Evolutionary conservation across 106 monocot species (phyloP).

Genomic region (Phalaenopsis equestris): DNA sequence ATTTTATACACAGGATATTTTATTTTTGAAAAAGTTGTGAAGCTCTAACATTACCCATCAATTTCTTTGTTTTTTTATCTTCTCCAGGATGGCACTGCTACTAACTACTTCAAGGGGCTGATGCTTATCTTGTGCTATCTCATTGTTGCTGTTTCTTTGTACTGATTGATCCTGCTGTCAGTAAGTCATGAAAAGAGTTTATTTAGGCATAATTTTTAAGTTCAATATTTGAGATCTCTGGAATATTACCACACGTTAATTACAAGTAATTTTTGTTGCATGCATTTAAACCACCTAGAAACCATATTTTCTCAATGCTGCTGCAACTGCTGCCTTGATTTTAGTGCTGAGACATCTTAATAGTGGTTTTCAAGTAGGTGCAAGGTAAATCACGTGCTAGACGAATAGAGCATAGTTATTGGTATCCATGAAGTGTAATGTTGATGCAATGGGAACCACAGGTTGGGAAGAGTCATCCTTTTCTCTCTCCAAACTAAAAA

Average conservation of each 20-base stretch:
- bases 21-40: too few species aligned
- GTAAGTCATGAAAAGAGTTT: slow-evolving; percentile 7
- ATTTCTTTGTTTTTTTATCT: too few species aligned
- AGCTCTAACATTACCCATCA: too few species aligned
- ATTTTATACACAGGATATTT: too few species aligned
- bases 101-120: slow-evolving; percentile 53
- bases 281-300: not conserved
- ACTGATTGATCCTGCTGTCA: slow-evolving; percentile 34
- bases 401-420: too few species aligned
- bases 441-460: too few species aligned
- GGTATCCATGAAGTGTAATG: too few species aligned
- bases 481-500: not conserved
- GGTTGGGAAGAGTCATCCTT: too few species aligned
- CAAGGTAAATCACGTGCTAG: too few species aligned
- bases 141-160: slow-evolving; percentile 59
- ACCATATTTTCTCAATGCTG: not conserved
- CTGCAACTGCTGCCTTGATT: too few species aligned
- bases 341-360: too few species aligned
- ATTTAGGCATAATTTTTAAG: not conserved
- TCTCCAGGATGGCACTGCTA: slow-evolving; percentile 47
- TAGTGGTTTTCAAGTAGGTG: too few species aligned
- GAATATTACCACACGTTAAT: not conserved
- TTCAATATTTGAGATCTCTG: not conserved
- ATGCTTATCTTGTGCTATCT: slow-evolving; percentile 61
- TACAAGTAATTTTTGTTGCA: not conserved